Percentiles rank a stretch among this genome's conserved stretches.
Conservation (phyloP, 2,329 filamentous ascomycete species). For the Sporothrix schenckii region DNA sequence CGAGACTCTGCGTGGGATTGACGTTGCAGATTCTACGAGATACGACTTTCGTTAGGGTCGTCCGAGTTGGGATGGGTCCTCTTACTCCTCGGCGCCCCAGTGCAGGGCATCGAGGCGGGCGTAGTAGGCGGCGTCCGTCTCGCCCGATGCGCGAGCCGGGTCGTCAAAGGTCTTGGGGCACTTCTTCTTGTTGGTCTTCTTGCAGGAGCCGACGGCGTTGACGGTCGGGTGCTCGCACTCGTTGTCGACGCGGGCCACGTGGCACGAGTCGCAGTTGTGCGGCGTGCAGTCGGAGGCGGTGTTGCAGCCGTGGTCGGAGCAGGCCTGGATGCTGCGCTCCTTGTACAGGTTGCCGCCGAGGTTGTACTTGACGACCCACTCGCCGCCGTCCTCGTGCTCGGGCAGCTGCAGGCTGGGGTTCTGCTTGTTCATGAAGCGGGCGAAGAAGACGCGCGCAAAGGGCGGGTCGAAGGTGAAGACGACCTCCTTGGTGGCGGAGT, state of each 20-base stretch:
- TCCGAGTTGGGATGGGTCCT: too few species aligned
- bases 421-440: slow-evolving; percentile 21
- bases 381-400: slow-evolving; percentile 19
- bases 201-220: slow-evolving; percentile 12
- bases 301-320: slow-evolving; percentile 13
- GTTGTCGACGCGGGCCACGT: slow-evolving; percentile 7
- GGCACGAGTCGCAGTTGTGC: slow-evolving; percentile 15
- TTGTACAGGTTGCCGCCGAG: not conserved
- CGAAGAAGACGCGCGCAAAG: slow-evolving; percentile 25
- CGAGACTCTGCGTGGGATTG: not conserved
- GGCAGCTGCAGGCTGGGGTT: slow-evolving; percentile 17
- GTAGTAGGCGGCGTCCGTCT: slow-evolving; percentile 17
- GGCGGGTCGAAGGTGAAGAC: slow-evolving; percentile 15
- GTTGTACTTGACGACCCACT: slow-evolving; percentile 21
- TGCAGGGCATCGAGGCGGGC: slow-evolving; percentile 9
- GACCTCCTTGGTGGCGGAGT: not conserved
- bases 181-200: slow-evolving; percentile 12
- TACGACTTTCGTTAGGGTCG: not conserved
- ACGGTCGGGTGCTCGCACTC: slow-evolving; percentile 18
- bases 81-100: slow-evolving; percentile 7
- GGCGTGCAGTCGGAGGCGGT: slow-evolving; percentile 3
- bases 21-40: not conserved
- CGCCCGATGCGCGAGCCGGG: not conserved
- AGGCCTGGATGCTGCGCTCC: not conserved
- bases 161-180: not conserved